Evolutionary conservation across 2,329 filamentous ascomycete species (phyloP).

Genomic region (Fusarium oligoseptatum): DNA sequence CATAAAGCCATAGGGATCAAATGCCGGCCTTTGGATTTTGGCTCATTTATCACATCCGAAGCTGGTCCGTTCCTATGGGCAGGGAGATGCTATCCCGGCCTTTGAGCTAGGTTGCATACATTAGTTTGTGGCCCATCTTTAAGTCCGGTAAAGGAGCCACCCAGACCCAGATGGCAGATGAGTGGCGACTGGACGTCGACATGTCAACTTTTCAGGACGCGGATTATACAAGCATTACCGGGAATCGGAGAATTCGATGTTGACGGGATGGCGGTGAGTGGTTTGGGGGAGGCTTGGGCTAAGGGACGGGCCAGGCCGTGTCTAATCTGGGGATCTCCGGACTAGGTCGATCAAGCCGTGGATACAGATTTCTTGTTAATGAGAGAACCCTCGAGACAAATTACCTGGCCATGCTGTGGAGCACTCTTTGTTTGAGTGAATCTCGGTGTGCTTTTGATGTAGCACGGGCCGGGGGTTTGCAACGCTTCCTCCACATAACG

Average conservation of each 20-base stretch:
- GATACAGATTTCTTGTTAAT: background rate
- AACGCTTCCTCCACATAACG: background rate
- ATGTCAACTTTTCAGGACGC: background rate
- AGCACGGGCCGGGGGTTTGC: constrained; percentile 14
- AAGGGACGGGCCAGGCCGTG: constrained; percentile 33
- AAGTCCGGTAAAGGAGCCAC: background rate
- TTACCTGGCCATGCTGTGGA: background rate
- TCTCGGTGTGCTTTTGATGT: constrained; percentile 6
- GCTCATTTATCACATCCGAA: background rate
- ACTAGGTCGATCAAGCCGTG: constrained; percentile 1
- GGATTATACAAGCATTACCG: background rate
- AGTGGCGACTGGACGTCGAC: background rate
- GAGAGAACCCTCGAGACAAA: background rate
- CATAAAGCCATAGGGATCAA: background rate
- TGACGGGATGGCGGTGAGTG: constrained; percentile 31
- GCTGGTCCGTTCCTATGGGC: background rate
- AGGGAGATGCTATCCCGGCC: background rate
- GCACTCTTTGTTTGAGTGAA: background rate
- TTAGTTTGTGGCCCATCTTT: background rate
- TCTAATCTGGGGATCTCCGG: constrained; percentile 17
- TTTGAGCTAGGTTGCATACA: background rate
- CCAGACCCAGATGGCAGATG: background rate
- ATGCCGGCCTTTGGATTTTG: background rate
- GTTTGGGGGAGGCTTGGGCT: constrained; percentile 16
- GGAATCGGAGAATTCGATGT: background rate